A percentile compares a stretch with the other conserved stretches of the same genome.
These are phyloP conservation scores for Puccinia triticina DNA, from an alignment of 1,284 basidiomycete species.

Conservation along the genomic window DNA sequence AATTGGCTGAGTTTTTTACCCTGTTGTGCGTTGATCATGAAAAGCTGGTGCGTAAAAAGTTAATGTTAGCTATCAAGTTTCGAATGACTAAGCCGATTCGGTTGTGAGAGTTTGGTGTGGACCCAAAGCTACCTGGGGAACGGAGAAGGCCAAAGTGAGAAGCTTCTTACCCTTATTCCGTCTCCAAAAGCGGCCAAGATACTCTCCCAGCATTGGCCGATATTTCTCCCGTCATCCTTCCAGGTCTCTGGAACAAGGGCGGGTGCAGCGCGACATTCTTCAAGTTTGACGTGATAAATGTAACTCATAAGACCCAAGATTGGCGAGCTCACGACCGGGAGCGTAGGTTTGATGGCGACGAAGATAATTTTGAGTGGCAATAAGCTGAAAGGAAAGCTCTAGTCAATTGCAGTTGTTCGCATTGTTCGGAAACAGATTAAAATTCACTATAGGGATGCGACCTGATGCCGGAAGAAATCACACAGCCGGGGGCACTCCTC, in stretches of 20 bases:
- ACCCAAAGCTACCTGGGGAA: no score
- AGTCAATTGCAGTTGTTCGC: background rate
- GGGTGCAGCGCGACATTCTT: background rate
- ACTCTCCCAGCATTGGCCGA: conserved; percentile 37
- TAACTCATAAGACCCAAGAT: conserved; percentile 44
- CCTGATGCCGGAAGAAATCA: conserved; percentile 35
- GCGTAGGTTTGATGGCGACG: background rate
- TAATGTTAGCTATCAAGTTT: no score
- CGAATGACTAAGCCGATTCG: no score
- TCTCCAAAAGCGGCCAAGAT: conserved; percentile 49
- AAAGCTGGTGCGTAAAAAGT: background rate
- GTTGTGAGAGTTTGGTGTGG: no score
- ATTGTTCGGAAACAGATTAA: background rate
- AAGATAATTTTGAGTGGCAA: conserved; percentile 43
- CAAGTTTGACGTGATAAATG: conserved; percentile 42
- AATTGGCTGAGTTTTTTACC: conserved; percentile 26
- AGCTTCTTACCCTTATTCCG: conserved; percentile 32
- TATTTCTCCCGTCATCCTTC: background rate
- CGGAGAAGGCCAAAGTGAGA: background rate
- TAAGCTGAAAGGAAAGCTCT: background rate
- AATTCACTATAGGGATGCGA: conserved; percentile 34
- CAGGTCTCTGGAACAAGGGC: background rate
- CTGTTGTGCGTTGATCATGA: conserved; percentile 4
- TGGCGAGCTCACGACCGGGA: conserved; percentile 38
- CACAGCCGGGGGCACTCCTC: background rate